Base-by-base conservation (phyloP, 805 yeast species). In the Suhomyces canberraensis region DNA sequence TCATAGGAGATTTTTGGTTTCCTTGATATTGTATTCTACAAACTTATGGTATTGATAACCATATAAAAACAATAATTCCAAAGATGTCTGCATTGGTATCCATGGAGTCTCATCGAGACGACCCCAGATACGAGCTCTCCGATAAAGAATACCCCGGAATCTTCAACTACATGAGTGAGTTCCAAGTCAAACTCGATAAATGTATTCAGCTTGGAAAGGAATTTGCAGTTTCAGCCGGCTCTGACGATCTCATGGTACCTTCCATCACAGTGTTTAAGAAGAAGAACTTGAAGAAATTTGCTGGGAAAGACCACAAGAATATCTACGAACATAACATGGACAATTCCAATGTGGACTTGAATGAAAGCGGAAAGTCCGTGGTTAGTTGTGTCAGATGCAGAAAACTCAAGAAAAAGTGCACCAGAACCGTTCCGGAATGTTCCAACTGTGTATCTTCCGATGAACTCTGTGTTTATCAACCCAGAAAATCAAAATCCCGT, bases 351-450 rank as follows among this genome's bases (percentile, higher is more conserved):
- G 33, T 51, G 14, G 58, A 51, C 27, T 22, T 33, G n/a, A 36
- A 42, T 8, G 53, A 52, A 35, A 40, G 40, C n/a, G 35, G 49
- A 20, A 50, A 44, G 37, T 47, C 64, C 0, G 52, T 51, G 21
- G 44, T 48, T 16, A 58, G 61, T 40, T 60, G 66, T 33, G 36
- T 51, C 15, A 47, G 65, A n/a, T 60, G 66, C 37, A 56, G 63
- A 9, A 51, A 54, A 31, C 54, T 47, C 36, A 60, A 60, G 35
- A 55, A 56, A 39, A 60, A 52, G 35, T 60, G 66, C 41, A 50
- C 62, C 5, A 44, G 66, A 16, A 47, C 43, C 13, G 42, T 58
- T 4, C 66, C 66, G 3, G 66, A 60, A 35, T 60, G 66, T 36
- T 33, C 47, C 17, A 56, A 55, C 37, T 60, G 66, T 33, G 39